Base-by-base conservation (phyloP, 2,329 filamentous ascomycete species). In the Claviceps paspali region DNA sequence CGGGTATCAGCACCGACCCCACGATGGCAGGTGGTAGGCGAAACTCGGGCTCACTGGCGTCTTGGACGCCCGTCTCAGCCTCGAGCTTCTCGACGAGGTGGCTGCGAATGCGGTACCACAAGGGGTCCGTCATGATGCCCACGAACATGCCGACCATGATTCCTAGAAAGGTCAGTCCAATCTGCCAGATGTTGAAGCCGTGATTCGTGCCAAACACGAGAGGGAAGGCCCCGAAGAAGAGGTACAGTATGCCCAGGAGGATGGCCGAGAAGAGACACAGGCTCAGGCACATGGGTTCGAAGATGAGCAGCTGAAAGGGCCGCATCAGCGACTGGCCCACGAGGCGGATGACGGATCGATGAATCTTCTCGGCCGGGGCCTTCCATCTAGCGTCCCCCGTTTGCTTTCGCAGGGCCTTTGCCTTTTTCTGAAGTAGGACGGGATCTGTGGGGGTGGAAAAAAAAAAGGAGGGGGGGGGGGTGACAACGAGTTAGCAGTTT, bases 161-260 rank as follows among this genome's bases (percentile, higher is more conserved):
- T 11, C 77, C 80, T 33, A 91, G 50, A 56, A 94, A 94, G 11
- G 76, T 70, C 39, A 91, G 61, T n/a, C 86, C 87, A 9, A 73
- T 66, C 57, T 93, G 81, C 67, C 80, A 91, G 9, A 85, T 63
- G 37, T 73, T 75, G 61, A 94, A 86, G 15, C 72, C 76, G 53
- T 92, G 80, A 33, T 81, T 76, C 31, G 68, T 71, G 19, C 66
- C 55, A 51, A 94, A 94, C 12, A 94, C 76, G 31, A 92, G 63
- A 5, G 80, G 73, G 49, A 94, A 93, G 0, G 86, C 85, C 15
- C 85, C 85, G 54, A 93, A 92, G 63, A 92, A 93, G 28, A 94
- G 73, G 53, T 94, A 94, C 2, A 94, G 62, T 31, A 93, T 80
- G 5, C 86, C 87, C 6, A 94, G 66, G n/a, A 94, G 63, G 38